phyloP scores from a whole-genome alignment of 345 rosid genomes.

The Leavenworthia alabamica region DNA sequence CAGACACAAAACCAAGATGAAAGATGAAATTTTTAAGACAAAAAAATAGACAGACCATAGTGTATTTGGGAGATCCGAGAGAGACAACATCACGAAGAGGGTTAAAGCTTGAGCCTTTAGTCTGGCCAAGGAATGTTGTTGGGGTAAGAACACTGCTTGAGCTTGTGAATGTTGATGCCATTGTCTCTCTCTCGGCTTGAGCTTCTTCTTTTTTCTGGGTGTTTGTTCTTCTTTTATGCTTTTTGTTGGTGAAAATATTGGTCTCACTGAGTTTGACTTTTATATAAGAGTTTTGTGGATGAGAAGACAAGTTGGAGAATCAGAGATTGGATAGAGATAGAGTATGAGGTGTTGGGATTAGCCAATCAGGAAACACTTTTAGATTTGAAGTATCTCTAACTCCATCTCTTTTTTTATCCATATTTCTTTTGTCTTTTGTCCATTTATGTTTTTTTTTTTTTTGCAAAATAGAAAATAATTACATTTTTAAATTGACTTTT shows the following conservation, averaged over 20 bases:
- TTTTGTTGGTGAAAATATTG: slow-evolving; percentile 17
- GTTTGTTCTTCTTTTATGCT: slow-evolving; percentile 4
- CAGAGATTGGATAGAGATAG: slow-evolving; percentile 34
- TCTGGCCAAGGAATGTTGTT: slow-evolving; percentile 69
- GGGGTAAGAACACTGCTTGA: slow-evolving; percentile 61
- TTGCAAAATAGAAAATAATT: too few relatives aligned
- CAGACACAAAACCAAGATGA: slow-evolving; percentile 8
- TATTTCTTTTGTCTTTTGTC: background rate
- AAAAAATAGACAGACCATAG: slow-evolving; percentile 44
- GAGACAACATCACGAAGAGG: slow-evolving; percentile 65
- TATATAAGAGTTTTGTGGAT: slow-evolving; percentile 17
- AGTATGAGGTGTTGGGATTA: slow-evolving; percentile 20
- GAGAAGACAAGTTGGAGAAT: slow-evolving; percentile 32
- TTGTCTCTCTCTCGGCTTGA: slow-evolving; percentile 24
- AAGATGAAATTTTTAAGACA: background rate
- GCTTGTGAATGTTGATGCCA: slow-evolving; percentile 56
- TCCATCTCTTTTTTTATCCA: slow-evolving; percentile 66
- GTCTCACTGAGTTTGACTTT: slow-evolving; percentile 2
- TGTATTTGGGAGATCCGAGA: slow-evolving; percentile 56
- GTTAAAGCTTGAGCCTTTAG: slow-evolving; percentile 45
- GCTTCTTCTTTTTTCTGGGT: background rate
- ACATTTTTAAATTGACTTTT: background rate
- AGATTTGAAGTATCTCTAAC: slow-evolving; percentile 56
- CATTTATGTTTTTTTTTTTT: too few relatives aligned
- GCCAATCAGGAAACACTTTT: slow-evolving; percentile 57